Base-by-base conservation (phyloP, 306 rosid species). In the Citrullus colocynthis region DNA sequence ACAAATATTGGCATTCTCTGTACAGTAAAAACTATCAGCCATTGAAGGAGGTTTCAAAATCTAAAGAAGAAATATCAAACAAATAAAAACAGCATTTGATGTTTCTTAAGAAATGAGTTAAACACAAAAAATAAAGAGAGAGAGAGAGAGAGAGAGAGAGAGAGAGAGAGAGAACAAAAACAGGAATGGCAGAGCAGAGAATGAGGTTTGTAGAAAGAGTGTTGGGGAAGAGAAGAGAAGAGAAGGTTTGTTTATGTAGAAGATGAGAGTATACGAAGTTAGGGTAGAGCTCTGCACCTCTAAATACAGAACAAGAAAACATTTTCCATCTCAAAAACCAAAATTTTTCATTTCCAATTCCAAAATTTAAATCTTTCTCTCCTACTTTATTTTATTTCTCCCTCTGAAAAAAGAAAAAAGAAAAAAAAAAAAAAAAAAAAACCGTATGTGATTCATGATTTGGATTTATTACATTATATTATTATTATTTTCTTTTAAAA, bases 21-120 rank as follows among this genome's bases (percentile, higher is more conserved):
- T 76, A 84, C 79, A 66, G 81, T 89, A 89, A 75, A 65, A 74
- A 74, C 78, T 81, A 51, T 79, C 89, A 48, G 83, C 91, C 97
- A 93, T 90, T 85, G 82, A 60, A 80, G 61, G 48, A 81, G 61
- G 79, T 58, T 41, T 21, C 73, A 78, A 82, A 78, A 82, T 30
- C 17, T 54, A 9, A 17, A 57, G 30, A 87, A 74, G 37, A 79
- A 63, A 81, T 88, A 83, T 75, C 78, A 75, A 77, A 77, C 20
- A 6, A 44, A 28, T 7, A 28, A 72, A 72, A 48, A 72, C 12
- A 13, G 60, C 77, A 72, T 72, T 72, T 48, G 77, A 72, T 72
- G 77, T 49, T 28, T 72, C 44, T 49, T 30, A 49, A 16, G 44
- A 72, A 49, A 24, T 45, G 59, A 21, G 59, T 48, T 44, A 4